Evolutionary conservation across 805 yeast genomes (phyloP).

Genomic region (Candida vartiovaarae): DNA sequence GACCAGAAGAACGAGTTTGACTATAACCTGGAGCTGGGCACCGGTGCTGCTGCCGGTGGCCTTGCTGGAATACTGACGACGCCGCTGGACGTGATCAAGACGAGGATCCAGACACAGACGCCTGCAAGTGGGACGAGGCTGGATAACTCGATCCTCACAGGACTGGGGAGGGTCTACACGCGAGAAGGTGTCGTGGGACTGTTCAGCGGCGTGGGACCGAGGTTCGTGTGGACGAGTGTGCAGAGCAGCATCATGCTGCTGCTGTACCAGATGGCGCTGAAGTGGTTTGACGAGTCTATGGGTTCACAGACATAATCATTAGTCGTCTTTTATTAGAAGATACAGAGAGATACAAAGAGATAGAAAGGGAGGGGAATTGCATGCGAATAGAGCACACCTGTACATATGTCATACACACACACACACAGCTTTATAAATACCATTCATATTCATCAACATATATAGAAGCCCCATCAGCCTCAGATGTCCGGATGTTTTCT

Average conservation of each 20-base stretch:
- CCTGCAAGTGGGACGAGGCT: conserved; percentile 21
- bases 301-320: no score
- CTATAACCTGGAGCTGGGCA: conserved; percentile 55
- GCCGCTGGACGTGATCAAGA: conserved; percentile 87
- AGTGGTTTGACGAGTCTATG: conserved; percentile 22
- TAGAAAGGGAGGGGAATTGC: not conserved
- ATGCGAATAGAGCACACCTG: no score
- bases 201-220: conserved; percentile 93
- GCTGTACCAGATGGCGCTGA: conserved; percentile 73
- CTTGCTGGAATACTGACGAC: conserved; percentile 85
- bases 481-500: not conserved
- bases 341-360: not conserved
- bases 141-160: conserved; percentile 41
- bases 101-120: conserved; percentile 89
- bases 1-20: conserved; percentile 40
- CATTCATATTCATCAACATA: not conserved
- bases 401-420: no score
- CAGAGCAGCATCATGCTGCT: conserved; percentile 93
- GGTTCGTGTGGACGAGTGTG: conserved; percentile 92
- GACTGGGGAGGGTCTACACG: conserved; percentile 49
- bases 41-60: conserved; percentile 97
- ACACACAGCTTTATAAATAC: no score
- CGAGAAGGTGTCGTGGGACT: conserved; percentile 74
- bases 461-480: not conserved
- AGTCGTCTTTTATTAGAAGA: not conserved